Conservation (phyloP, 2,329 filamentous ascomycete species). For the Aspergillus ochraceus region DNA sequence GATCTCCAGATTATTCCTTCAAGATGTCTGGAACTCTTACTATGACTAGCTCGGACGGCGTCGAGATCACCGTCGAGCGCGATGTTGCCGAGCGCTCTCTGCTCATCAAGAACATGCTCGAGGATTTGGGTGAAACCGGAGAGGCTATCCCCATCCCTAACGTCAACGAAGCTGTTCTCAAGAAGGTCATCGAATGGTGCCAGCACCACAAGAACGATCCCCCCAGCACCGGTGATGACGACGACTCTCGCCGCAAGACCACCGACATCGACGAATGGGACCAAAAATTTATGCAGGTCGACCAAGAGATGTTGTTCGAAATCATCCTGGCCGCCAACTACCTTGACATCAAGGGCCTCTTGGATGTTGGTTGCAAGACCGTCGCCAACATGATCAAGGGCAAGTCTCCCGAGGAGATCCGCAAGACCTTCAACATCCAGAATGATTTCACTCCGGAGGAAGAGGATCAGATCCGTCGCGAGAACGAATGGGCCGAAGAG, state of each 20-base stretch:
- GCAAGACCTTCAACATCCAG: constrained; percentile 99
- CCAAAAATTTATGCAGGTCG: constrained; percentile 99
- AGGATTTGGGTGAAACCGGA: constrained; percentile 73
- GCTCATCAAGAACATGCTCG: constrained; percentile 97
- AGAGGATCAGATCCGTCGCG: constrained; percentile 92
- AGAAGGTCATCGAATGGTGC: constrained; percentile 98
- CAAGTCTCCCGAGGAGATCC: constrained; percentile 98
- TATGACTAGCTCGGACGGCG: constrained; percentile 23
- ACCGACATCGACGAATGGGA: constrained; percentile 99
- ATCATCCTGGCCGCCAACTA: constrained; percentile 99
- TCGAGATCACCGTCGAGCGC: constrained; percentile 60
- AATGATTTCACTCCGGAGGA: constrained; percentile 99
- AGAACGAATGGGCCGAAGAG: constrained; percentile 92
- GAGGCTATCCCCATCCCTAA: constrained; percentile 71
- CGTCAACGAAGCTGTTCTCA: constrained; percentile 85
- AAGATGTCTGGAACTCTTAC: constrained; percentile 1
- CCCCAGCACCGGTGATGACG: constrained; percentile 76
- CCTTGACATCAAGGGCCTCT: constrained; percentile 95
- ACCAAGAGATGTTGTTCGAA: constrained; percentile 99
- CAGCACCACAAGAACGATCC: constrained; percentile 91
- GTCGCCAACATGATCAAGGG: constrained; percentile 99
- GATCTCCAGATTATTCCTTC: background rate
- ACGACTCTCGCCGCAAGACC: constrained; percentile 94
- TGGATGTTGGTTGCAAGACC: constrained; percentile 98
- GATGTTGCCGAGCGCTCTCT: constrained; percentile 86